A percentile compares a stretch with the other conserved stretches of the same genome.
phyloP scores from a whole-genome alignment of 371 early-diverging fungal genomes.

The Mucor plumbeus region DNA sequence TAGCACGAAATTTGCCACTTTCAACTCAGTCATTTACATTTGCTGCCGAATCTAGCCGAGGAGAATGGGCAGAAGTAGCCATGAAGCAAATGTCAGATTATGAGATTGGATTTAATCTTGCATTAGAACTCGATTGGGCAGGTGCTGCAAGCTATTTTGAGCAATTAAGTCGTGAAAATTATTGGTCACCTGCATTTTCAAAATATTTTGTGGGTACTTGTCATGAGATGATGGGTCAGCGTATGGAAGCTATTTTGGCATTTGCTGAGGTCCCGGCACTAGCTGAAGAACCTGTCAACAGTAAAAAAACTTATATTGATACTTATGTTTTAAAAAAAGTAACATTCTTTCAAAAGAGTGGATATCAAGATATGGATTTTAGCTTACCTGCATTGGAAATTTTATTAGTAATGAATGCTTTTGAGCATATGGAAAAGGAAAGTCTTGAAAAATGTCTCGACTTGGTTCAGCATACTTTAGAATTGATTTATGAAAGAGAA shows the following conservation, averaged over 20 bases:
- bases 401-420: conserved; percentile 63
- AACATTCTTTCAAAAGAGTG: conserved; percentile 57
- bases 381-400: conserved; percentile 64
- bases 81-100: conserved; percentile 62
- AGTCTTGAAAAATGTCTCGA: conserved; percentile 44
- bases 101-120: conserved; percentile 64
- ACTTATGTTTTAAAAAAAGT: conserved; percentile 59
- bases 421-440: conserved; percentile 58
- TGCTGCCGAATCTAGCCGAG: conserved; percentile 57
- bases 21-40: conserved; percentile 61
- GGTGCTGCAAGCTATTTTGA: conserved; percentile 53
- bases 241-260: conserved; percentile 54
- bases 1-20: conserved; percentile 53
- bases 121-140: conserved; percentile 60
- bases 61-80: conserved; percentile 59
- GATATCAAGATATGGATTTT: conserved; percentile 63
- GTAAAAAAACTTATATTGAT: conserved; percentile 60
- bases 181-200: conserved; percentile 67
- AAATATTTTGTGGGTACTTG: conserved; percentile 67
- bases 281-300: conserved; percentile 45
- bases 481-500: conserved; percentile 53
- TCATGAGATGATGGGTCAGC: conserved; percentile 55
- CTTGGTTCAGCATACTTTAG: conserved; percentile 49
- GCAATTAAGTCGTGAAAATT: conserved; percentile 53
- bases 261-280: conserved; percentile 53